Conservation (phyloP, 768 basidiomycete genomes). For the Rhodotorula paludigena region DNA sequence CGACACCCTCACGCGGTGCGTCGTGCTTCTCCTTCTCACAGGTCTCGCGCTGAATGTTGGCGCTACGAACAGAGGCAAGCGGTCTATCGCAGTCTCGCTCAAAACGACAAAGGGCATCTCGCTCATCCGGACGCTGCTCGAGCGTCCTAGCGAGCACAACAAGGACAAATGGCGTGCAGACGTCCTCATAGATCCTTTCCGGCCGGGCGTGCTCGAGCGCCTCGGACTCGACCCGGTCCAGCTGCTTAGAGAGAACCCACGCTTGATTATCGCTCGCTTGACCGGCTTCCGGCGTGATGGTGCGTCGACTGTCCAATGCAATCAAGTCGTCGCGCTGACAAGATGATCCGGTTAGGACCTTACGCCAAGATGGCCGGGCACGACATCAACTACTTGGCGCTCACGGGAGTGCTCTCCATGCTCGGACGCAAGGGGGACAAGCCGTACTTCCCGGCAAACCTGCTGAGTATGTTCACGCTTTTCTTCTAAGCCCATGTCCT, state of each 20-base stretch:
- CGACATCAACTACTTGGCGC: conserved; percentile 76
- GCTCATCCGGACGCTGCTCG: conserved; percentile 58
- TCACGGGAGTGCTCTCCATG: conserved; percentile 67
- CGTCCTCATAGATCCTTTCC: conserved; percentile 74
- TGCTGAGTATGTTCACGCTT: conserved; percentile 49
- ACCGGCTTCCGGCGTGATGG: conserved; percentile 55
- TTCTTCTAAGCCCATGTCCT: background rate
- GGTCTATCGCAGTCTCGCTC: conserved; percentile 65
- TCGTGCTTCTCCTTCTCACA: no score
- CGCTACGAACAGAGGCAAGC: conserved; percentile 65
- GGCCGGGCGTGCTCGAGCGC: conserved; percentile 75
- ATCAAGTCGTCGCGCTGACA: no score
- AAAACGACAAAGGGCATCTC: conserved; percentile 60
- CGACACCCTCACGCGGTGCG: conserved; percentile 36
- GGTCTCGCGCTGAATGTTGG: conserved; percentile 45
- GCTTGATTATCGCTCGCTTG: conserved; percentile 67
- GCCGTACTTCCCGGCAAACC: conserved; percentile 67
- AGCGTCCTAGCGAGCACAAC: conserved; percentile 4
- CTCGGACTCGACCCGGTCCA: conserved; percentile 70
- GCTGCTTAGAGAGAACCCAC: conserved; percentile 63
- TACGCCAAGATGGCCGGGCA: conserved; percentile 80
- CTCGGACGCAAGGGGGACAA: conserved; percentile 62
- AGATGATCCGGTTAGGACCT: no score
- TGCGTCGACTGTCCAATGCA: no score
- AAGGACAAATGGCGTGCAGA: conserved; percentile 53